These are phyloP conservation scores for Ajuga chamaepitys DNA, from an alignment of 257 asterid genomes.

Conservation along the genomic window DNA sequence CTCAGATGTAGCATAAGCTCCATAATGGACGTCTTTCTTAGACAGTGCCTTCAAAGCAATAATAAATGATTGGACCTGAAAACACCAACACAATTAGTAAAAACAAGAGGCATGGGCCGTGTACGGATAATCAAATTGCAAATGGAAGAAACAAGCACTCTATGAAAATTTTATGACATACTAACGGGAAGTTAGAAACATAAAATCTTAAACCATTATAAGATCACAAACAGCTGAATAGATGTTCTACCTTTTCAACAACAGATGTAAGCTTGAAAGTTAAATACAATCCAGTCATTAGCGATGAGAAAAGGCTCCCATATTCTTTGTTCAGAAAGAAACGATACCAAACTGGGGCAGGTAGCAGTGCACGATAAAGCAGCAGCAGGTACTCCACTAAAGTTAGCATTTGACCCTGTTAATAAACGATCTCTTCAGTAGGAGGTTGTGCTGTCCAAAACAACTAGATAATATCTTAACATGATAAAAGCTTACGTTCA, in stretches of 20 bases:
- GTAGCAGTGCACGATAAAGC: conserved; percentile 81
- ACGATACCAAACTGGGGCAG: conserved; percentile 94
- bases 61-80: conserved; percentile 62
- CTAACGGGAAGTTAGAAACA: not conserved
- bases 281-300: conserved; percentile 76
- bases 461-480: not conserved
- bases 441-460: conserved; percentile 1
- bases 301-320: conserved; percentile 86
- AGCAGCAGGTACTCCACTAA: conserved; percentile 68
- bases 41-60: conserved; percentile 66
- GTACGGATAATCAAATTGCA: not conserved
- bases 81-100: conserved; percentile 9
- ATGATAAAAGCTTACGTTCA: not conserved
- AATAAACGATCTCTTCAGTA: conserved; percentile 9
- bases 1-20: conserved; percentile 78
- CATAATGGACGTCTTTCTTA: conserved; percentile 69
- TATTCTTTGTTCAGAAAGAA: conserved; percentile 90
- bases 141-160: not conserved
- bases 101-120: not conserved
- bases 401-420: conserved; percentile 83
- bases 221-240: not conserved
- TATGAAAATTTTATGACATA: not conserved
- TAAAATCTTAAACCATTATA: not conserved
- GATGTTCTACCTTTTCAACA: conserved; percentile 67
- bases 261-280: conserved; percentile 91